A percentile compares a stretch with the other conserved stretches of the same genome.
Evolutionary conservation across 495 filamentous ascomycete species (phyloP).

Genomic region (Daldinia bambusicola): DNA sequence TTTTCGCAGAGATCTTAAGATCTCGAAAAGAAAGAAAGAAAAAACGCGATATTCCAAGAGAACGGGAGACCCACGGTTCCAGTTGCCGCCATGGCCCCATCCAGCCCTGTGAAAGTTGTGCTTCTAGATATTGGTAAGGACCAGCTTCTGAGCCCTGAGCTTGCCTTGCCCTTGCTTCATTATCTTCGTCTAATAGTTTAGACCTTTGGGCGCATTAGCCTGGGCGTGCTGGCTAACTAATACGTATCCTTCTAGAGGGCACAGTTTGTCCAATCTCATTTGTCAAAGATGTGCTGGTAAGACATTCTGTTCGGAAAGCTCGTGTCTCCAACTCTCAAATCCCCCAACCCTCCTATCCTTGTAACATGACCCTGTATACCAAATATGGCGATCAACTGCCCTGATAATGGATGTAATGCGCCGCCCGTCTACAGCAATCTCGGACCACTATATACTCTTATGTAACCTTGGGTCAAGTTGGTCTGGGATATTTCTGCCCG

Average conservation of each 20-base stretch:
- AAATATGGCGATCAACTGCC: constrained; percentile 27
- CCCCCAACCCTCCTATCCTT: constrained; percentile 22
- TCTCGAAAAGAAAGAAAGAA: constrained; percentile 4
- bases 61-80: constrained; percentile 29
- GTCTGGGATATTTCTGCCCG: constrained; percentile 17
- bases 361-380: constrained; percentile 22
- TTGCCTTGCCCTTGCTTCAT: constrained; percentile 39
- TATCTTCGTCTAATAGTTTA: constrained; percentile 28
- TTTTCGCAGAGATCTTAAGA: constrained; percentile 35
- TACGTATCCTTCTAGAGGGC: constrained; percentile 64
- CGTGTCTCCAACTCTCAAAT: constrained; percentile 33
- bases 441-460: constrained; percentile 9
- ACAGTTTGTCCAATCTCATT: constrained; percentile 77
- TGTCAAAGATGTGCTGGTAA: constrained; percentile 76
- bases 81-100: constrained; percentile 43
- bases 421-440: constrained; percentile 7
- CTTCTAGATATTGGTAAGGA: constrained; percentile 63
- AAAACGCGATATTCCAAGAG: constrained; percentile 17
- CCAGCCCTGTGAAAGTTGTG: constrained; percentile 52
- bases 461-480: constrained; percentile 24
- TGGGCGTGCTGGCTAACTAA: constrained; percentile 52
- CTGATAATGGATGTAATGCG: constrained; percentile 18
- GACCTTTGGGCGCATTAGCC: constrained; percentile 47
- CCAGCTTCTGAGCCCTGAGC: constrained; percentile 37
- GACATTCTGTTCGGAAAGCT: constrained; percentile 44